Evolutionary conservation across 257 asterid genomes (phyloP).

Genomic region (Forsythia suspensa): DNA sequence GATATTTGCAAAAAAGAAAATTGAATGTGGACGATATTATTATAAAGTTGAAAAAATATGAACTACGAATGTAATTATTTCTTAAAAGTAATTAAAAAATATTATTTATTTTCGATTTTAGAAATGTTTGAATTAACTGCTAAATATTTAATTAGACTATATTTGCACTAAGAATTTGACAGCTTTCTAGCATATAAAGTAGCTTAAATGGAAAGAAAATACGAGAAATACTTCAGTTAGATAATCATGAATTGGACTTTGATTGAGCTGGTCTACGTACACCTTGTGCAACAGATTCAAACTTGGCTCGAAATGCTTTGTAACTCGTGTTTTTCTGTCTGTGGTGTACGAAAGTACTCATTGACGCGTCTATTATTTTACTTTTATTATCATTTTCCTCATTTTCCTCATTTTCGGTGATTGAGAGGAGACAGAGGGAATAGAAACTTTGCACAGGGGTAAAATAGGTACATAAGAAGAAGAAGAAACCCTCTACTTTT

Average conservation of each 20-base stretch:
- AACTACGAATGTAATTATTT: too few species aligned
- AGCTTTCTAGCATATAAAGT: too few species aligned
- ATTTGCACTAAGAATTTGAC: too few species aligned
- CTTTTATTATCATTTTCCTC: background rate
- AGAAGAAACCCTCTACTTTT: background rate
- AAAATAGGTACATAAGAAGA: background rate
- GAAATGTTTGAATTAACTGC: too few species aligned
- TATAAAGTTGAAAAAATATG: too few species aligned
- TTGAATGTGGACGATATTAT: too few species aligned
- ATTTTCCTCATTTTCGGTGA: background rate
- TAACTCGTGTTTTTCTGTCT: constrained; percentile 20
- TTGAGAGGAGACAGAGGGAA: background rate
- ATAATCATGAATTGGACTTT: background rate
- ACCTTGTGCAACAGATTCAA: background rate
- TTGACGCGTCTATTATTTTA: constrained; percentile 15
- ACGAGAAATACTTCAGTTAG: background rate
- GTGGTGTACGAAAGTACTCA: constrained; percentile 6
- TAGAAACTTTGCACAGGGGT: background rate
- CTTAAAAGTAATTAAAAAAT: too few species aligned
- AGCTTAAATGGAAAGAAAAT: too few species aligned
- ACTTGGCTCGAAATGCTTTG: constrained; percentile 6
- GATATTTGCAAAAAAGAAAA: too few species aligned
- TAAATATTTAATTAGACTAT: too few species aligned
- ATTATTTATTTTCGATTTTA: too few species aligned
- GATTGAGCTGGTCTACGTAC: background rate